Evolutionary conservation across 495 filamentous ascomycete genomes (phyloP).

Genomic region (Chaetomidium leptoderma): DNA sequence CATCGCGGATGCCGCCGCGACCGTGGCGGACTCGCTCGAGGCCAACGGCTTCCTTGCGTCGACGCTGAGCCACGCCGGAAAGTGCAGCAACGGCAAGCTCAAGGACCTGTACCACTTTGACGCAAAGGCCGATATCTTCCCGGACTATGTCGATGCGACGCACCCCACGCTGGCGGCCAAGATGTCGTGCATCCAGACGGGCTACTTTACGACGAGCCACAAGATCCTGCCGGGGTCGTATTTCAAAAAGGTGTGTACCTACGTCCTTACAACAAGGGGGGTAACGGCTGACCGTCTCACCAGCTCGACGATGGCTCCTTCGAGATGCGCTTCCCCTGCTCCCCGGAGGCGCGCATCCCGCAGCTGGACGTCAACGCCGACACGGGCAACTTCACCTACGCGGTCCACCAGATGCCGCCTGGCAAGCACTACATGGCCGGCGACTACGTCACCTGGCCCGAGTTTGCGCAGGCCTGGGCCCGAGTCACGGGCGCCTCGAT

Average conservation of each 20-base stretch:
- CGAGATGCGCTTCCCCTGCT: slow-evolving; percentile 39
- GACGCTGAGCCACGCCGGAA: slow-evolving; percentile 37
- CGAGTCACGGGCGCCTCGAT: slow-evolving; percentile 22
- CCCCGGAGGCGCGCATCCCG: slow-evolving; percentile 29
- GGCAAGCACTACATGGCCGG: slow-evolving; percentile 42
- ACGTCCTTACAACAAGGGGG: not conserved
- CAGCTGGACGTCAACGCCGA: slow-evolving; percentile 41
- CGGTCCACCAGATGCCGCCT: slow-evolving; percentile 40
- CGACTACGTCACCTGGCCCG: slow-evolving; percentile 33
- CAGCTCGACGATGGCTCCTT: slow-evolving; percentile 33
- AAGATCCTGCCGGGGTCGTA: slow-evolving; percentile 38
- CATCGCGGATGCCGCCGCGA: slow-evolving; percentile 51
- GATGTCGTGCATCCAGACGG: slow-evolving; percentile 46
- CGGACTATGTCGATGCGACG: slow-evolving; percentile 34
- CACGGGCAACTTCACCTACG: slow-evolving; percentile 42
- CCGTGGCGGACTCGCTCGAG: slow-evolving; percentile 40
- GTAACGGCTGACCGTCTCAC: not conserved
- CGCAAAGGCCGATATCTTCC: slow-evolving; percentile 41
- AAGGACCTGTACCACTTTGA: slow-evolving; percentile 43
- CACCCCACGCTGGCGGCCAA: slow-evolving; percentile 43
- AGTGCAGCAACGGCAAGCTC: slow-evolving; percentile 37
- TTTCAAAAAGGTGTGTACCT: slow-evolving; percentile 30
- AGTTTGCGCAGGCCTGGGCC: slow-evolving; percentile 36
- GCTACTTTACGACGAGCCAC: slow-evolving; percentile 41
- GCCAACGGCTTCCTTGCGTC: slow-evolving; percentile 45